These are phyloP conservation scores for Tanozyma kutaoensis DNA, from an alignment of 805 yeast genomes.

Conservation along the genomic window DNA sequence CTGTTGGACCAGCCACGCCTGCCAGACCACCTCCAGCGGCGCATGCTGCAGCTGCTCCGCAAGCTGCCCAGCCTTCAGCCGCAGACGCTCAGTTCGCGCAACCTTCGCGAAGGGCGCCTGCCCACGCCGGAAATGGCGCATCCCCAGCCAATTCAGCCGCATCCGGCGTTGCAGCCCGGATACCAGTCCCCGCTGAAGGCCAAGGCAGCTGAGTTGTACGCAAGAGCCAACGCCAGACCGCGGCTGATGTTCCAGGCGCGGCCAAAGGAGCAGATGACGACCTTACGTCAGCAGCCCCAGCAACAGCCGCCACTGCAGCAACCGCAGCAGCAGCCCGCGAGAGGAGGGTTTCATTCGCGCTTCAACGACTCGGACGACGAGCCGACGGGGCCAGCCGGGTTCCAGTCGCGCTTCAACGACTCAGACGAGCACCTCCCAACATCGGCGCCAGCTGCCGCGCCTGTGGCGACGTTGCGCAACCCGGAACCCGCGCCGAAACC, in stretches of 20 bases:
- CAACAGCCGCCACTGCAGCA: slow-evolving; percentile 2
- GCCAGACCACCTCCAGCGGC: slow-evolving; percentile 1
- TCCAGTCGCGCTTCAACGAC: slow-evolving; percentile 14
- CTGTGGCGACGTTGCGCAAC: not conserved
- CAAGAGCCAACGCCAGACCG: slow-evolving; percentile 34
- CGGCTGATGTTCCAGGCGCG: slow-evolving; percentile 24
- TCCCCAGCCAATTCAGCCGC: slow-evolving; percentile 20
- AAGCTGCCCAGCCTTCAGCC: too few species aligned
- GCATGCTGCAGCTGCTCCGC: not conserved
- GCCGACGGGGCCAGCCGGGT: slow-evolving; percentile 3
- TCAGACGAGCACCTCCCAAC: slow-evolving; percentile 14
- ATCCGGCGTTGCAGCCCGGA: slow-evolving; percentile 24
- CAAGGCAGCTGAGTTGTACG: slow-evolving; percentile 41
- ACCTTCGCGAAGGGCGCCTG: too few species aligned
- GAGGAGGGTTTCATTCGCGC: slow-evolving; percentile 1
- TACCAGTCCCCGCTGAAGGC: slow-evolving; percentile 25
- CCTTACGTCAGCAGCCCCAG: slow-evolving; percentile 1
- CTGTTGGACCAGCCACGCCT: slow-evolving; percentile 14
- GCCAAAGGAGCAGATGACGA: slow-evolving; percentile 3
- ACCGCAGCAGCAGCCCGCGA: slow-evolving; percentile 1
- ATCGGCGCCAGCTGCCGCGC: slow-evolving; percentile 5
- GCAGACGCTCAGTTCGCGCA: too few species aligned
- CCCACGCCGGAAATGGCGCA: slow-evolving; percentile 16
- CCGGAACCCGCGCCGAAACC: not conserved
- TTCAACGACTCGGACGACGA: slow-evolving; percentile 5